These are phyloP conservation scores for Linaria vulgaris DNA, from an alignment of 257 asterid species.

Conservation along the genomic window DNA sequence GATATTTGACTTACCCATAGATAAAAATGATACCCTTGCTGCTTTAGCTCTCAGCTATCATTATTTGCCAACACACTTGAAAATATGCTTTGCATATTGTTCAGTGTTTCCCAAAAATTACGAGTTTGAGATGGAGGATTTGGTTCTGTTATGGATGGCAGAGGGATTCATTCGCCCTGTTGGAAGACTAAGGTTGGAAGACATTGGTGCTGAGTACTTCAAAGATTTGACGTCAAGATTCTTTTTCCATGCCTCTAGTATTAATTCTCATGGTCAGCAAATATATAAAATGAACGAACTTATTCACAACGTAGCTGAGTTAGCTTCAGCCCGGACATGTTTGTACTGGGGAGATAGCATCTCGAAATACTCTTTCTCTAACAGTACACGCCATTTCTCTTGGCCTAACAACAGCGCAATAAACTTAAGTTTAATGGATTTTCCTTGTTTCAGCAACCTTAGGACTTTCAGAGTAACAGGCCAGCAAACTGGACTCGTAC, in stretches of 20 bases:
- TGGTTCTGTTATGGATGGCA: constrained; percentile 40
- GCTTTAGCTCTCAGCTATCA: constrained; percentile 39
- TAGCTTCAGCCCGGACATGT: constrained; percentile 28
- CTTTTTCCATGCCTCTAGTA: constrained; percentile 30
- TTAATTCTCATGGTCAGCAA: constrained; percentile 9
- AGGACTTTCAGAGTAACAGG: constrained; percentile 31
- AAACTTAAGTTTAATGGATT: constrained; percentile 10
- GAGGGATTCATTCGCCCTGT: constrained; percentile 37
- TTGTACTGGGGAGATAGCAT: constrained; percentile 12
- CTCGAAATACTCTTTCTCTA: background rate
- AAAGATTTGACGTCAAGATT: constrained; percentile 33
- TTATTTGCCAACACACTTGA: constrained; percentile 35
- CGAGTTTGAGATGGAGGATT: constrained; percentile 27
- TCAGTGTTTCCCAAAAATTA: constrained; percentile 36
- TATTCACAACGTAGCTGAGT: constrained; percentile 33
- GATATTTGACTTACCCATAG: constrained; percentile 36
- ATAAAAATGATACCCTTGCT: constrained; percentile 27
- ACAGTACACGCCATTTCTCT: constrained; percentile 33
- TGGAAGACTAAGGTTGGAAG: constrained; percentile 33
- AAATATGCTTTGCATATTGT: constrained; percentile 43
- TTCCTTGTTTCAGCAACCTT: constrained; percentile 29
- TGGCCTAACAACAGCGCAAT: constrained; percentile 1
- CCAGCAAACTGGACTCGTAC: background rate
- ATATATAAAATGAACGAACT: constrained; percentile 44
- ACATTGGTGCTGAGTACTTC: constrained; percentile 36